Base-by-base conservation (phyloP, 2,329 filamentous ascomycete species). In the Fusarium pseudonygamai region DNA sequence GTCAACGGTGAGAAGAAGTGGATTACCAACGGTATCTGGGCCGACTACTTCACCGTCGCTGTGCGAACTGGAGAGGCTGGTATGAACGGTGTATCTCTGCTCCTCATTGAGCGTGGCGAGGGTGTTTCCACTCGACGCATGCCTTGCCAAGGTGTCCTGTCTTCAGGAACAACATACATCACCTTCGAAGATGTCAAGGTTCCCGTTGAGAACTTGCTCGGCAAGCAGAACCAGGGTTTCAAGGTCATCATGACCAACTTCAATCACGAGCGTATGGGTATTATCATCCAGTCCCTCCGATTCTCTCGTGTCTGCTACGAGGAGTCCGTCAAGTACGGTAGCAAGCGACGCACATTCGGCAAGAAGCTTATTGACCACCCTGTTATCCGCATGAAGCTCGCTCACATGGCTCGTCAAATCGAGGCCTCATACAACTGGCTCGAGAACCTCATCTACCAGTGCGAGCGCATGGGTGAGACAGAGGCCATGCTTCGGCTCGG, bases 1-100 rank as follows among this genome's bases (percentile, higher is more conserved):
- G 96, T 99, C 84, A 99, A 98, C 80, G 96, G 96, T 62, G 96
- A 98, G 90, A 98, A 99, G 93, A 99, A 99, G 86, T 98, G 96
- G 96, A 98, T 98, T 83, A 98, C 96, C 79, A 99, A 99, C 84
- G 96, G 96, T 79, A 90, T 98, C 79, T 98, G 95, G 94, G 90
- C 88, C 71, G 96, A 99, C 83, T 99, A 98, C 87, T 98, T 98
- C 87, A 98, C 96, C 62, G 97, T 94, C 20, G 96, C 96, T 32
- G 96, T 99, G 43, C 92, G 96, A 69, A 99, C 96, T 18, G 95
- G 93, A 73, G 92, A 91, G 39, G 86, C 90, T 30, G 96, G 96
- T 75, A 98, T 98, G 95, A 95, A 96, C 80, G 96, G 96, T 68
- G 88, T 99, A 71, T 94, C 91, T 36, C 89, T 98, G 58, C 90